Percentiles rank a stretch among this genome's conserved stretches.
Evolutionary conservation across 2,329 filamentous ascomycete species (phyloP).

Genomic region (Thielaviopsis punctulata): DNA sequence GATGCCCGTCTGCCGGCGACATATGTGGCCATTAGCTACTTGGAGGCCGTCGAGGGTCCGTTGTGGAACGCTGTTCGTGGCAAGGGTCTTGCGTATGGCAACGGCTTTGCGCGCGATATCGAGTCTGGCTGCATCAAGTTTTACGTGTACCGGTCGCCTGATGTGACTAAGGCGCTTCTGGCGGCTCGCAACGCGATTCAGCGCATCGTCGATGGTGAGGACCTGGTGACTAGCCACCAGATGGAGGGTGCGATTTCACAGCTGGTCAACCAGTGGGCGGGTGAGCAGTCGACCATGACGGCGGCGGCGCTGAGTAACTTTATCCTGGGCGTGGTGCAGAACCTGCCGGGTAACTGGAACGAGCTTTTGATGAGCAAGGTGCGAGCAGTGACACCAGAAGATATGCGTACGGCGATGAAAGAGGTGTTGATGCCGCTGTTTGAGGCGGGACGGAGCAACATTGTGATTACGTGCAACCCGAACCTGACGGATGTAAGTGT

Average conservation of each 20-base stretch:
- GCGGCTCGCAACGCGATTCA: slow-evolving; percentile 60
- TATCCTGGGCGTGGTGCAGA: slow-evolving; percentile 60
- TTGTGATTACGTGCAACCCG: slow-evolving; percentile 76
- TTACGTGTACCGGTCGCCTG: slow-evolving; percentile 76
- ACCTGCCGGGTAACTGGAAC: slow-evolving; percentile 60
- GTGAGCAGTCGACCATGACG: slow-evolving; percentile 74
- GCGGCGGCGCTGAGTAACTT: slow-evolving; percentile 73
- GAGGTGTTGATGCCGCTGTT: slow-evolving; percentile 69
- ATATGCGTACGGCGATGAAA: slow-evolving; percentile 58
- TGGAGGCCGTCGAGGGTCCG: slow-evolving; percentile 85
- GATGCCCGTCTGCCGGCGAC: slow-evolving; percentile 69
- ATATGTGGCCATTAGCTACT: slow-evolving; percentile 75
- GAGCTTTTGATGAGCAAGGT: slow-evolving; percentile 62
- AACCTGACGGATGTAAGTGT: slow-evolving; percentile 64
- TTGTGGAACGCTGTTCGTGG: slow-evolving; percentile 88
- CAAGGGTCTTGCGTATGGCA: slow-evolving; percentile 82
- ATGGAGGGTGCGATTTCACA: slow-evolving; percentile 81
- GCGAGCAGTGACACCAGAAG: slow-evolving; percentile 53
- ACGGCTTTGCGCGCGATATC: slow-evolving; percentile 58
- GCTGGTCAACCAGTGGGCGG: slow-evolving; percentile 72
- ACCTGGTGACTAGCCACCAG: slow-evolving; percentile 59
- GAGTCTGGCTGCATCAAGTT: slow-evolving; percentile 71
- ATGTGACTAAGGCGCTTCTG: slow-evolving; percentile 69
- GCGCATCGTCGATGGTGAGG: slow-evolving; percentile 53
- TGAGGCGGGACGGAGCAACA: slow-evolving; percentile 59